Base-by-base conservation (phyloP, 2,329 filamentous ascomycete species). In the Ophidiomyces ophidiicola region DNA sequence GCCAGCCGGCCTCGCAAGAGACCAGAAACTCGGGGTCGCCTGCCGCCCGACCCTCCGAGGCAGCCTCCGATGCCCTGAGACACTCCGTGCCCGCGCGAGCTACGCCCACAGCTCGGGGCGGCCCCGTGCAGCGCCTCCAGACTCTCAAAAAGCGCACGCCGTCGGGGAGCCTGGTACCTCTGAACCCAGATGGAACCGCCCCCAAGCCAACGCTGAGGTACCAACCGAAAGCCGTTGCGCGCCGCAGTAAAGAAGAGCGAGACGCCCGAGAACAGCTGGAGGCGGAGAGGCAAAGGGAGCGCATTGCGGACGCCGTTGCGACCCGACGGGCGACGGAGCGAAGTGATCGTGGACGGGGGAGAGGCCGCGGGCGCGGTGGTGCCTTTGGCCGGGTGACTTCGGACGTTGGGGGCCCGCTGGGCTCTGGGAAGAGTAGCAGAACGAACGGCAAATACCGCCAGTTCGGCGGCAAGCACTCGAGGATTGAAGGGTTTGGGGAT, bases 191-290 rank as follows among this genome's bases (percentile, higher is more conserved):
- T 45, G 53, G 53, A 7, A 55, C 59, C 32, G 44, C 54, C 1
- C 46, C 54, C 2, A 63, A 61, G 40, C 60, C 61, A 5, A 53
- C 53, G 2, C 47, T 67, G 21, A 67, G 66, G 44, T 64, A 61
- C 41, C 57, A 63, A 45, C 64, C 64, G 3, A 61, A 60, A 34
- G 55, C 57, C 2, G 57, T 61, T 5, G 50, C 46, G 5, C 63
- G 64, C 8, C 59, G 61, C 33, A 64, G 59, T 44, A 64, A 67
- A 48, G 61, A 62, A 42, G 63, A 67, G 47, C 60, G 64, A 44
- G 63, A 66, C 29, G 60, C 57, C 6, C 56, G 61, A 1, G 59
- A 64, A 50, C 57, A 54, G 36, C 48, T 60, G 5, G 64, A 68
- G 48, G 58, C 58, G 32, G 55, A 65, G 48, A 55, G 62, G 17